A percentile compares a stretch with the other conserved stretches of the same genome.
phyloP scores from a whole-genome alignment of 257 asterid species.

The Fraxinus pennsylvanica region DNA sequence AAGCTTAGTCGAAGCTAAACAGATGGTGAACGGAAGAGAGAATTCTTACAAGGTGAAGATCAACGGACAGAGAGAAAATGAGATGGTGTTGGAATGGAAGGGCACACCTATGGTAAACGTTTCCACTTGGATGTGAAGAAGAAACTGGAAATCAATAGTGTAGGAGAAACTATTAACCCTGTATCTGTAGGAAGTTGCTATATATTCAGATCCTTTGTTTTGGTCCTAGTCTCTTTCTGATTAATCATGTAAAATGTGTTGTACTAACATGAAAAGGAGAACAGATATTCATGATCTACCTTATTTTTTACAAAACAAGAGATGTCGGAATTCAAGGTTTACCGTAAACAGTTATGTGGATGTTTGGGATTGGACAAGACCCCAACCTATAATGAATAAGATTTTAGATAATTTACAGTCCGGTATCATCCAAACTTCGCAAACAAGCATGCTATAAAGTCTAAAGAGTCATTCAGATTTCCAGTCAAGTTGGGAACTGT shows the following conservation, averaged over 20 bases:
- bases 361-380: no score
- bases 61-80: slow-evolving; percentile 35
- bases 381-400: no score
- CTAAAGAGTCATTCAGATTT: no score
- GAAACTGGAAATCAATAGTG: slow-evolving; percentile 15
- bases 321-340: neutral
- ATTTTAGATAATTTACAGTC: neutral
- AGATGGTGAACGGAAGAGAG: slow-evolving; percentile 50
- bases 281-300: neutral
- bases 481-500: no score
- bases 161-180: neutral
- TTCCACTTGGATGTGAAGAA: slow-evolving; percentile 60
- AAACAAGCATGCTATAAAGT: neutral
- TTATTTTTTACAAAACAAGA: neutral
- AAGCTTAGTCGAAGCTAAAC: slow-evolving; percentile 55
- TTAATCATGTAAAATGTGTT: neutral
- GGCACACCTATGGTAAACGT: slow-evolving; percentile 58
- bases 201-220: neutral
- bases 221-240: neutral
- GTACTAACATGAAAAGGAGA: slow-evolving; percentile 6
- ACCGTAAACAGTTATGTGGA: neutral
- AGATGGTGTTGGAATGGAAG: slow-evolving; percentile 70
- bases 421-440: neutral
- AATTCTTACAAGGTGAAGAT: slow-evolving; percentile 39
- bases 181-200: neutral